phyloP scores from a whole-genome alignment of 2,329 filamentous ascomycete genomes.

The Scedosporium boydii region DNA sequence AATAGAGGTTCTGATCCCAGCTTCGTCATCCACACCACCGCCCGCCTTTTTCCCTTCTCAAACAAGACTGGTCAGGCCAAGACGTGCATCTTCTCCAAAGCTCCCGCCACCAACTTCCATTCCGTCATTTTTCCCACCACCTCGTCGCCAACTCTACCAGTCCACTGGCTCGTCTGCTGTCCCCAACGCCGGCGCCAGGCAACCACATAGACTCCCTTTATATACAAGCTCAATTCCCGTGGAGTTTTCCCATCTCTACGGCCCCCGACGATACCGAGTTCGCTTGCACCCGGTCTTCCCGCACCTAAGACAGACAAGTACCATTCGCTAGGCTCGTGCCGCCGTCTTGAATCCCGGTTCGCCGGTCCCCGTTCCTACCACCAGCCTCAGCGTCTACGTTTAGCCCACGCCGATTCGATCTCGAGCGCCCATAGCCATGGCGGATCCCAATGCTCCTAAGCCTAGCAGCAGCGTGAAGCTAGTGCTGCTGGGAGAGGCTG shows the following conservation, averaged over 20 bases:
- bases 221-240: not conserved
- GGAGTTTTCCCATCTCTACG: not conserved
- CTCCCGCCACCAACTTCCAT: not conserved
- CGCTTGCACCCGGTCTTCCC: not conserved
- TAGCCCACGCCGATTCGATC: not conserved
- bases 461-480: slow-evolving; percentile 99
- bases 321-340: not conserved
- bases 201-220: not conserved
- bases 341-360: not conserved
- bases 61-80: not conserved
- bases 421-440: slow-evolving; percentile 18
- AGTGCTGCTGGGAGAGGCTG: slow-evolving; percentile 91
- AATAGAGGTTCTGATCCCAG: not conserved
- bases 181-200: not conserved
- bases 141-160: not conserved
- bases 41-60: not conserved
- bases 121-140: not conserved
- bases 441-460: slow-evolving; percentile 61
- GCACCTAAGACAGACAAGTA: not conserved
- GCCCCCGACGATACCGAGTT: not conserved
- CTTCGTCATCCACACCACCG: not conserved
- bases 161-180: not conserved
- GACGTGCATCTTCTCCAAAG: not conserved
- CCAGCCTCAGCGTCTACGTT: not conserved
- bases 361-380: not conserved